Percentiles rank a stretch among this genome's conserved stretches.
Evolutionary conservation across 2,329 filamentous ascomycete species (phyloP).

Genomic region (Microthyrium microscopicum): DNA sequence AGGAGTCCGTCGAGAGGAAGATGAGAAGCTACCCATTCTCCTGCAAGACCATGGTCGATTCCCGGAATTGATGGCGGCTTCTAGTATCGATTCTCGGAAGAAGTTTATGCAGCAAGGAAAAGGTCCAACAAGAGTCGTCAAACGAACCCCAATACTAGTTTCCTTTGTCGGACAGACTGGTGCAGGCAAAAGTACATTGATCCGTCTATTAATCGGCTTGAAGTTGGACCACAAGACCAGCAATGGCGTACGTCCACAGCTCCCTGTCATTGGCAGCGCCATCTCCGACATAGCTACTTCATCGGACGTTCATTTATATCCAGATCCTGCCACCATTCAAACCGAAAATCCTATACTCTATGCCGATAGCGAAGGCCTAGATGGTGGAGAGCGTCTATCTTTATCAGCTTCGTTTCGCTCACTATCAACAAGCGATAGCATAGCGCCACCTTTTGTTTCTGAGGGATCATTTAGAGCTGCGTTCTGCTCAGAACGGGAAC

Average conservation of each 20-base stretch:
- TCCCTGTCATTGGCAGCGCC: constrained; percentile 27
- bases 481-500: constrained; percentile 7
- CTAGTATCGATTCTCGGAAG: constrained; percentile 8
- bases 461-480: background rate
- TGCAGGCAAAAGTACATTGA: constrained; percentile 34
- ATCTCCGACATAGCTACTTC: constrained; percentile 28
- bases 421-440: background rate
- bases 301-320: constrained; percentile 35
- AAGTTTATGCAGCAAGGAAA: background rate
- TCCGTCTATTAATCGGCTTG: constrained; percentile 28
- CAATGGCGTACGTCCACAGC: constrained; percentile 11
- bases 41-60: constrained; percentile 30
- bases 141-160: constrained; percentile 21
- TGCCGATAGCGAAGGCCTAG: constrained; percentile 36
- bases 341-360: constrained; percentile 28
- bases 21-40: constrained; percentile 13
- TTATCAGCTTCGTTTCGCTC: constrained; percentile 10
- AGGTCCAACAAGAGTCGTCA: constrained; percentile 12
- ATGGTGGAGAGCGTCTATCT: constrained; percentile 29
- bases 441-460: background rate
- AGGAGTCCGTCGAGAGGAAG: constrained; percentile 15
- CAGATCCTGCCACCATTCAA: constrained; percentile 27
- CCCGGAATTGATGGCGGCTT: constrained; percentile 18
- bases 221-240: too few species aligned
- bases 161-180: constrained; percentile 30